Evolutionary conservation across 164 flowering plant genomes (phyloP).

Genomic region (Magnolia kwangsiensis): DNA sequence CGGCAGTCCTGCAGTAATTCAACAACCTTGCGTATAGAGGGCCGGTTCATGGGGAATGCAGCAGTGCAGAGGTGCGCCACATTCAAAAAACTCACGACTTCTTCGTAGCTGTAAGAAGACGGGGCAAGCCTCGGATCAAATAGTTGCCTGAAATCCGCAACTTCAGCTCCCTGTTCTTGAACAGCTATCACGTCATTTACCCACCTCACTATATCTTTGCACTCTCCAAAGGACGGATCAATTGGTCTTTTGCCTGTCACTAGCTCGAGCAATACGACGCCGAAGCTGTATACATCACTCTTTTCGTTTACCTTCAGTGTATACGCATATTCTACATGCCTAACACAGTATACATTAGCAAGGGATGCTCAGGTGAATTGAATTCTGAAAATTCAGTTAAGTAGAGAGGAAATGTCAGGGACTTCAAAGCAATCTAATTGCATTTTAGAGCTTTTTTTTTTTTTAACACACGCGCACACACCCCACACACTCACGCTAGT

Average conservation of each 20-base stretch:
- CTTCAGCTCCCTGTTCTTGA: slow-evolving; percentile 13
- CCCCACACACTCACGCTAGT: too few relatives aligned
- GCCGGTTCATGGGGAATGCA: slow-evolving; percentile 50
- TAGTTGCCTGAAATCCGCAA: slow-evolving; percentile 31
- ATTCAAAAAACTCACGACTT: slow-evolving; percentile 51
- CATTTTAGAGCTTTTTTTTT: too few relatives aligned
- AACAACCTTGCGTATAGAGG: slow-evolving; percentile 72
- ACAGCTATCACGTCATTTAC: slow-evolving; percentile 36
- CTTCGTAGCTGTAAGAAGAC: slow-evolving; percentile 36
- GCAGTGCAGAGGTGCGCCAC: slow-evolving; percentile 64
- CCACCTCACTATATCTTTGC: slow-evolving; percentile 68
- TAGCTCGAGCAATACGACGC: slow-evolving; percentile 17
- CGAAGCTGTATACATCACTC: slow-evolving; percentile 24
- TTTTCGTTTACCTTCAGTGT: slow-evolving; percentile 21
- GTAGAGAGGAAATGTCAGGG: too few relatives aligned
- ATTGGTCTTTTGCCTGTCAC: slow-evolving; percentile 17
- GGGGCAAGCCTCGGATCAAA: slow-evolving; percentile 49
- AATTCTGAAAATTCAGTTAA: too few relatives aligned
- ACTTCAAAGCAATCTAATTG: too few relatives aligned
- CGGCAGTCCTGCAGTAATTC: slow-evolving; percentile 48
- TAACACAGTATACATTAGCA: too few relatives aligned
- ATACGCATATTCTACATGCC: slow-evolving; percentile 17
- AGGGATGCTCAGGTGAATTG: not conserved
- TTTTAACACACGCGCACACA: too few relatives aligned
- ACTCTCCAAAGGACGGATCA: slow-evolving; percentile 13